Evolutionary conservation across 371 early-diverging fungal species (phyloP).

Genomic region (Nematocida ausubeli): DNA sequence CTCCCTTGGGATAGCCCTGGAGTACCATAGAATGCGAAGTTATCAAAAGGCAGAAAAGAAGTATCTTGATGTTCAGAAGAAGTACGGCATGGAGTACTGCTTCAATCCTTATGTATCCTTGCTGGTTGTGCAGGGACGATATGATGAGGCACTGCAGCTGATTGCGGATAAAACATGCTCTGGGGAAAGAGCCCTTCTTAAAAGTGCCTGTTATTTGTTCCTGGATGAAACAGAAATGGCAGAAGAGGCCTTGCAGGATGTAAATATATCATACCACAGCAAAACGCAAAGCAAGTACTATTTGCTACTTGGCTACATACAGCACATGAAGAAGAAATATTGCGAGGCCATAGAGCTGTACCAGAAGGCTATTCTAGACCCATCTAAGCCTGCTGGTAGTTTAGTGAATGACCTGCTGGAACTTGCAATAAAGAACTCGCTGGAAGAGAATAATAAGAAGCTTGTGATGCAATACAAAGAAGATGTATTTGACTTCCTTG

Average conservation of each 20-base stretch:
- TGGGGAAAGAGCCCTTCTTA: conserved; percentile 22
- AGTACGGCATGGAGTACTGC: conserved; percentile 16
- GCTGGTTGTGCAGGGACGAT: conserved; percentile 6
- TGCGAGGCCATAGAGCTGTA: conserved; percentile 51
- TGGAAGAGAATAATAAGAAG: conserved; percentile 20
- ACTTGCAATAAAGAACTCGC: conserved; percentile 54
- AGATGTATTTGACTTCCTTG: conserved; percentile 53
- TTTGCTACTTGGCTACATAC: conserved; percentile 34
- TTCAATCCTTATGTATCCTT: conserved; percentile 44
- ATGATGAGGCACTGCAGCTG: conserved; percentile 25
- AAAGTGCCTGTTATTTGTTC: conserved; percentile 40
- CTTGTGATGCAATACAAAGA: conserved; percentile 33
- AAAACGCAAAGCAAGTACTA: conserved; percentile 43
- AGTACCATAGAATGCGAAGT: conserved; percentile 50
- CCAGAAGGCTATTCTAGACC: conserved; percentile 45
- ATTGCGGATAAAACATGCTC: not conserved
- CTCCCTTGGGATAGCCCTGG: conserved; percentile 41
- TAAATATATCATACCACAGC: conserved; percentile 10
- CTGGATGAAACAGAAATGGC: not conserved
- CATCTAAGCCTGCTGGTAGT: conserved; percentile 11
- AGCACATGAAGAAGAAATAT: conserved; percentile 29
- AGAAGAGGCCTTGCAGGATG: not conserved
- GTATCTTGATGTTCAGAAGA: conserved; percentile 30
- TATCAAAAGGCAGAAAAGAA: conserved; percentile 52
- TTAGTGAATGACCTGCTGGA: conserved; percentile 50